Evolutionary conservation across 2,329 filamentous ascomycete species (phyloP), one percentile per base, ranked within the genome.

Genomic region (Fusarium sororula): DNA sequence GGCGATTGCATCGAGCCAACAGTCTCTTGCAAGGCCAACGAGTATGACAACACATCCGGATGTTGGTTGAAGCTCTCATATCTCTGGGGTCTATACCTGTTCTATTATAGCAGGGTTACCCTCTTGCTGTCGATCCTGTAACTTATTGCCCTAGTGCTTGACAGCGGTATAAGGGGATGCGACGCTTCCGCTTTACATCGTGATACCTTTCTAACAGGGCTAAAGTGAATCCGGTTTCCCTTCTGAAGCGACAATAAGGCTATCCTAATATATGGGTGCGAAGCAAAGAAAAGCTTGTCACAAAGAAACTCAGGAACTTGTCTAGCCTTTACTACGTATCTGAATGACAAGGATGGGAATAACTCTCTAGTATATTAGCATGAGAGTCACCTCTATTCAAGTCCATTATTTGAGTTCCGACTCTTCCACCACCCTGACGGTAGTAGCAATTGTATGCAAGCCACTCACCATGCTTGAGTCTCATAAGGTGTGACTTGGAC

Each of bases 1-100:
- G 48, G 50, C 41, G 44, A 41, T 30, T 56, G 20, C 55, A 57
- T 35, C 65, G 50, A 63, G 58, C 73, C 73, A 75, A 75, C 72
- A 70, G 54, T 53, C 22, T 54, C 22, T 63, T 66, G 10, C 14
- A 48, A 50, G 57, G 14, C 57, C 44, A 63, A 51, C 24, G 37
- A 61, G 53, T 60, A 45, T 62, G 42, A 50, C 42, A 68, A 71
- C 41, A 56, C 70, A 71, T 56, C 41, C 60, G 56, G 62, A 74
- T 63, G 66, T 55, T 60, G 26, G 54, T 47, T 26, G 26, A 59
- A 35, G 28, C 44, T 28, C n/a, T 62, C 59, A 45, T 62, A 45
- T 37, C 38, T 56, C 50, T 57, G 18, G 20, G 24, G 50, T 44
- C 24, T 28, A 38, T 58, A 35, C 28, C 18, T 32, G 39, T 28